phyloP scores from a whole-genome alignment of 345 rosid genomes.

The Tarenaya hassleriana region DNA sequence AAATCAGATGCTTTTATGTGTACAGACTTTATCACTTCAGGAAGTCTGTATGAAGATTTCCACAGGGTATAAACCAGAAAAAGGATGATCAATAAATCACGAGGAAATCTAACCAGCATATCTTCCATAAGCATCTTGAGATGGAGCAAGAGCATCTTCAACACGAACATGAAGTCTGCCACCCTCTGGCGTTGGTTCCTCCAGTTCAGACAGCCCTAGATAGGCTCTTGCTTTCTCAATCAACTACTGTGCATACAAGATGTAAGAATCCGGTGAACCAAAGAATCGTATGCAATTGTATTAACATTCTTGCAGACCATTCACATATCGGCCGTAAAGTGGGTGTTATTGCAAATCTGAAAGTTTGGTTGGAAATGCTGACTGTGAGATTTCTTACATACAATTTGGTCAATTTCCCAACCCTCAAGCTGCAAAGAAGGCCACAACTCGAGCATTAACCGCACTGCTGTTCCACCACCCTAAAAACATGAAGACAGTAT shows the following conservation, averaged over 20 bases:
- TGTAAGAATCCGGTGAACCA: constrained; percentile 5
- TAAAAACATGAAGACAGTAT: constrained; percentile 18
- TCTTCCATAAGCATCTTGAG: constrained; percentile 28
- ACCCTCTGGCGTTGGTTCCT: constrained; percentile 42
- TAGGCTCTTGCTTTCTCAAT: constrained; percentile 59
- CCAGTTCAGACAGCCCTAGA: constrained; percentile 64
- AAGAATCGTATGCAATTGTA: background rate
- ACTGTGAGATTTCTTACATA: constrained; percentile 28
- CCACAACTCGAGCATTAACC: constrained; percentile 70
- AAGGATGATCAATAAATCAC: background rate
- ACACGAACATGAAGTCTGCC: constrained; percentile 51
- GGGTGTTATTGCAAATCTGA: background rate
- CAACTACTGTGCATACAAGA: constrained; percentile 38
- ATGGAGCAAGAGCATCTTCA: constrained; percentile 54
- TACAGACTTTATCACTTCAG: too few species aligned
- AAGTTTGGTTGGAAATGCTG: background rate
- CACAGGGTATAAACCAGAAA: too few species aligned
- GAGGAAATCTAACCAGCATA: constrained; percentile 52
- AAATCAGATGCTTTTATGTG: too few species aligned
- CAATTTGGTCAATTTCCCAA: constrained; percentile 71
- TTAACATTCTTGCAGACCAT: too few species aligned
- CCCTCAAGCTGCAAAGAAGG: constrained; percentile 72
- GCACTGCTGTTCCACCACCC: constrained; percentile 96
- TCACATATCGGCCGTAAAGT: background rate
- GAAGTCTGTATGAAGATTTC: too few species aligned